Conservation (phyloP, 495 filamentous ascomycete genomes). For the Hyaloscypha hepaticicola region DNA sequence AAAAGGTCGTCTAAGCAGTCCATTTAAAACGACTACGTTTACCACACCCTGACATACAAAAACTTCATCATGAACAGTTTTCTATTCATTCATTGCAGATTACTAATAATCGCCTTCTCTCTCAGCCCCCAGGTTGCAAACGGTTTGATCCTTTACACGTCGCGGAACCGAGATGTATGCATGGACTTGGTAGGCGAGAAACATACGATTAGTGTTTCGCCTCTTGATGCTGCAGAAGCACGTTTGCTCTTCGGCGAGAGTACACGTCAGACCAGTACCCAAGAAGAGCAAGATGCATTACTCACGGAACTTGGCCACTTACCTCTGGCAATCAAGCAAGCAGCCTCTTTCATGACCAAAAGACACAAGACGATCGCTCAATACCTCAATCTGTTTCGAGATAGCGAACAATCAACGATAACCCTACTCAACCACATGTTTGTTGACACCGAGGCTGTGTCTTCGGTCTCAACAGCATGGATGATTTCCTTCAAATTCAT, state of each 20-base stretch:
- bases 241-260: constrained; percentile 19
- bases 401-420: constrained; percentile 3
- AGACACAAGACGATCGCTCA: constrained; percentile 26
- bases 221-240: constrained; percentile 15
- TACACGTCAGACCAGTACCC: neutral
- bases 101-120: constrained; percentile 27
- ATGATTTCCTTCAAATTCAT: constrained; percentile 50
- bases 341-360: constrained; percentile 35
- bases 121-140: constrained; percentile 23
- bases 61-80: neutral
- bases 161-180: constrained; percentile 33
- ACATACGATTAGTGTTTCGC: constrained; percentile 7
- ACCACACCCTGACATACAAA: neutral
- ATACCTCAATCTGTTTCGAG: constrained; percentile 23
- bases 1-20: neutral
- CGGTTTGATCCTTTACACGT: constrained; percentile 37
- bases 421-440: constrained; percentile 17
- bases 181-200: constrained; percentile 23
- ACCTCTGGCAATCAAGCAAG: constrained; percentile 39
- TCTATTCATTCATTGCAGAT: neutral
- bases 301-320: constrained; percentile 35
- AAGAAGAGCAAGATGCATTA: neutral
- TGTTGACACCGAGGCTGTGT: constrained; percentile 12
- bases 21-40: neutral
- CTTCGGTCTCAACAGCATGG: constrained; percentile 47